Evolutionary conservation across 192 early-diverging fungal species (phyloP), one percentile per base, ranked within the genome.

Genomic region (Coemansia aciculifera): DNA sequence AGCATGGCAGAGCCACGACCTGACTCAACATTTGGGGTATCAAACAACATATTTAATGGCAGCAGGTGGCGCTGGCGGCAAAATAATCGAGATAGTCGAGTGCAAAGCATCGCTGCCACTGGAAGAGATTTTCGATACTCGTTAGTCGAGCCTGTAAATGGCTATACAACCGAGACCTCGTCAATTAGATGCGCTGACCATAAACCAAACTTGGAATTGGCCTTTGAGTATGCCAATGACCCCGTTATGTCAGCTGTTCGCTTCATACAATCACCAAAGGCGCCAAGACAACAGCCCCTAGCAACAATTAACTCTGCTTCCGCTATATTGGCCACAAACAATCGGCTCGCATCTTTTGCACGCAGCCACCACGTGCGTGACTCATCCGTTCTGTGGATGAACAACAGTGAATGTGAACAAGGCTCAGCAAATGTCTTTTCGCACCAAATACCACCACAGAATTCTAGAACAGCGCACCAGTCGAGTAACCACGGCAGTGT

Each of bases 311-410:
- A 39, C 12, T n/a, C 37, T 32, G 21, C 34, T 39, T 39, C 59
- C 11, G 59, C 59, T 37, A 24, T 38, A 39, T 39, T 60, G 37
- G 32, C 37, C 36, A 60, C 34, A 21, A 60, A 60, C 34, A 38
- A 60, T 39, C 59, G 34, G 21, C 59, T 57, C 15, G 54, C 54
- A 57, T 57, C 59, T 23, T 38, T 60, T 60, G 59, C 59, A 6
- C n/a, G 32, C 46, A 66, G 59, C 62, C 56, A 42, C n/a, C 63
- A 42, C 36, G 43, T 59, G 61, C 61, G 67, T 40, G 78, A 81
- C 24, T 81, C 78, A 56, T 81, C 78, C 21, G 48, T 73, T 8
- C 40, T 81, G 34, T 81, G 78, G 78, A 75, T 81, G 78, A 46
- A 73, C 34, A 63, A 36, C 27, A 48, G 34, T 24, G n/a, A 40